Conservation (phyloP, 2,329 filamentous ascomycete species). For the Fusarium hainanense region DNA sequence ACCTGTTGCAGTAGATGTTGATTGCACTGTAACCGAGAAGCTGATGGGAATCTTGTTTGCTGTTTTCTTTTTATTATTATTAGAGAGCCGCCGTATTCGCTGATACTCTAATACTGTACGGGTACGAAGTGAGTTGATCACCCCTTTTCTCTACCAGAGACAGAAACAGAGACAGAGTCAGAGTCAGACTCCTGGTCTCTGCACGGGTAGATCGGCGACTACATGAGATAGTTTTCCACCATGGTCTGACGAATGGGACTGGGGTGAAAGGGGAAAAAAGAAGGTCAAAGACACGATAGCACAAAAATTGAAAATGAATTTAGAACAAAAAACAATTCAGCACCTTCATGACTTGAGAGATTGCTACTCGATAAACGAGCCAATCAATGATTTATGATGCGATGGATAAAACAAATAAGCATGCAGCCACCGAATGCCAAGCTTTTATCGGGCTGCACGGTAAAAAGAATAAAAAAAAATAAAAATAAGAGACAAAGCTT, state of each 20-base stretch:
- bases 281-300: slow-evolving; percentile 5
- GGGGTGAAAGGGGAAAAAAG: not conserved
- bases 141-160: not conserved
- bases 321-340: not conserved
- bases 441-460: slow-evolving; percentile 46
- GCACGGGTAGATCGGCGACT: slow-evolving; percentile 33
- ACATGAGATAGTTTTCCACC: not conserved
- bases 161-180: not conserved
- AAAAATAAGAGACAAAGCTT: slow-evolving; percentile 41
- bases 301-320: not conserved
- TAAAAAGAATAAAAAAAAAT: slow-evolving; percentile 22
- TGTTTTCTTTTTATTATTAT: not conserved
- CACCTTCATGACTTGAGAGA: not conserved
- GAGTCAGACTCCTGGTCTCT: slow-evolving; percentile 1
- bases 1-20: not conserved
- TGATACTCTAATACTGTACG: not conserved
- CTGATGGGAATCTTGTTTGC: not conserved
- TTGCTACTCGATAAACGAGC: not conserved
- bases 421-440: slow-evolving; percentile 46
- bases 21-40: not conserved
- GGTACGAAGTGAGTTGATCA: not conserved
- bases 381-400: slow-evolving; percentile 34
- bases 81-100: not conserved
- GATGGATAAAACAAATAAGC: slow-evolving; percentile 39
- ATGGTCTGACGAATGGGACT: not conserved